Evolutionary conservation across 2,329 filamentous ascomycete species (phyloP), one percentile per base, ranked within the genome.

Genomic region (Aureobasidium leucospermi): DNA sequence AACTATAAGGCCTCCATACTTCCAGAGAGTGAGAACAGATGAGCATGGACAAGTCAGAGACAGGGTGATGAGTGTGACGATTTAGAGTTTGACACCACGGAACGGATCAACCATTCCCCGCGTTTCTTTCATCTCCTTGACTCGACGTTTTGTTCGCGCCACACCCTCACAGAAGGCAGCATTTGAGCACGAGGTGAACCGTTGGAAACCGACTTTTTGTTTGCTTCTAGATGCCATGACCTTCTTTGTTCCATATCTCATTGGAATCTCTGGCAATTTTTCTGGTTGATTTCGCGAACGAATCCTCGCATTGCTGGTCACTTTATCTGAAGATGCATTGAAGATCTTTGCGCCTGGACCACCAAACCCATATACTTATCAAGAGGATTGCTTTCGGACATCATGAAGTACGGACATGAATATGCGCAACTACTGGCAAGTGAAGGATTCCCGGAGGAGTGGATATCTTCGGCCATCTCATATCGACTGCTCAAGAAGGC

Each of bases 401-500:
- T 41, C 63, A 96, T 96, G 90, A 96, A 96, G 79, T 96, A 95
- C 73, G 89, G 86, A 31, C 88, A 88, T 70, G 82, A 86, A 68
- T 94, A 90, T 71, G 84, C 86, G 69, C 82, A 86, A 66, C 81
- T 82, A 52, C 79, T 96, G 63, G 78, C 82, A 63, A 81, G 78
- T 64, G 87, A 89, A 79, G 87, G 83, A 64, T 96, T 90, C 70
- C 90, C 90, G 7, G 75, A 82, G 52, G 84, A 86, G 69, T 84
- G 81, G 82, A 74, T 91, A 51, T 80, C 87, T 46, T 85, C 85
- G 31, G 90, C 90, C 51, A 89, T 96, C 63, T 89, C 88, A 2
- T 96, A 96, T 71, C 82, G 86, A 46, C 84, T 90, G 72, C 81
- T 96, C 60, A 96, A 96, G 74, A 96, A 95, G 76, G 89, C 88